These are phyloP conservation scores for Coniella lustricola DNA, from an alignment of 2,329 filamentous ascomycete genomes.

Conservation along the genomic window DNA sequence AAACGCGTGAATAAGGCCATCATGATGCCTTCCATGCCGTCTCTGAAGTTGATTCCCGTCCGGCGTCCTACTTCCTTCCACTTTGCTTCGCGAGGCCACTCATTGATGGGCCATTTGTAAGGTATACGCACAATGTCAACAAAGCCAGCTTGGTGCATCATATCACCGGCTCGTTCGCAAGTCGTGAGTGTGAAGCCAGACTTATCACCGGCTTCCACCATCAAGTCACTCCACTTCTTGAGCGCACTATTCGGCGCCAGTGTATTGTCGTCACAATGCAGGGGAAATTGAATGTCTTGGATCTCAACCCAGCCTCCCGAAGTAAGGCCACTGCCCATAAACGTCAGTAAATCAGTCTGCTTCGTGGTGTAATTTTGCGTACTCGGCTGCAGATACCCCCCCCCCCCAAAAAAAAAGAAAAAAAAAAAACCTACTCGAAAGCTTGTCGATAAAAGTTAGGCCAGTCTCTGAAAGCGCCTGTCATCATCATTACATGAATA, in stretches of 20 bases:
- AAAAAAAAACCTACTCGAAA: constrained; percentile 17
- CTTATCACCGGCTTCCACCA: constrained; percentile 24
- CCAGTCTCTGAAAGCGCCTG: constrained; percentile 23
- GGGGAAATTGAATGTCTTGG: constrained; percentile 26
- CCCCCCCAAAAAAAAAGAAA: background rate
- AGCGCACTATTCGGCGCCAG: constrained; percentile 21
- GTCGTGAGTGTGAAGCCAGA: constrained; percentile 23
- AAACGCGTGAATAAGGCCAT: constrained; percentile 20
- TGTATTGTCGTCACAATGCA: constrained; percentile 25
- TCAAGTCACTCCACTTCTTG: constrained; percentile 23
- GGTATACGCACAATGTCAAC: constrained; percentile 16
- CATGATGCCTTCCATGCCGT: constrained; percentile 18
- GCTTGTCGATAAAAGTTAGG: constrained; percentile 20
- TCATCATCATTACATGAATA: constrained; percentile 24
- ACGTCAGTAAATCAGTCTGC: background rate
- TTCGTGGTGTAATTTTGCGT: background rate
- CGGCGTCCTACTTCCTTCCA: constrained; percentile 18
- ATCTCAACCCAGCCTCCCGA: constrained; percentile 21
- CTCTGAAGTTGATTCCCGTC: constrained; percentile 13
- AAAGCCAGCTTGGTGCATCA: constrained; percentile 17
- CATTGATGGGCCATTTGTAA: constrained; percentile 19
- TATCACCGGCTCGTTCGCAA: constrained; percentile 23
- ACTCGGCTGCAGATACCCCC: too few relatives aligned
- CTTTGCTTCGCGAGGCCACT: constrained; percentile 19
- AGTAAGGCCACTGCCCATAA: constrained; percentile 17